phyloP scores from a whole-genome alignment of 805 yeast species.

The Candida xiaguanensis region DNA sequence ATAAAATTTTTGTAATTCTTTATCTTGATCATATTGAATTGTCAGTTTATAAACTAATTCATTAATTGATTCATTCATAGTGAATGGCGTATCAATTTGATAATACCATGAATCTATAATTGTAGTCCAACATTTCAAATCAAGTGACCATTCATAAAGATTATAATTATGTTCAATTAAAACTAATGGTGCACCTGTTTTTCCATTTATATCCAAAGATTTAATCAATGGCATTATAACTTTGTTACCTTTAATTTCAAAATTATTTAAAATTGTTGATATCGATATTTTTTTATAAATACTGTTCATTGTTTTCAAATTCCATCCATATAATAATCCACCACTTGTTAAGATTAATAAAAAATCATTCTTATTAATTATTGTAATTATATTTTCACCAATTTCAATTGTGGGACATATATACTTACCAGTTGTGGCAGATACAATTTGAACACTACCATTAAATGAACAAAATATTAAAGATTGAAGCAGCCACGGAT shows the following conservation, averaged over 20 bases:
- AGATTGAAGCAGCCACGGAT: constrained; percentile 32
- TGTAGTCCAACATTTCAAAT: constrained; percentile 45
- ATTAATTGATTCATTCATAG: background rate
- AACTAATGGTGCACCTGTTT: constrained; percentile 42
- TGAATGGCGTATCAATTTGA: constrained; percentile 1
- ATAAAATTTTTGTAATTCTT: constrained; percentile 1
- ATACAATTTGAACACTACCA: constrained; percentile 49
- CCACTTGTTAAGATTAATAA: constrained; percentile 46
- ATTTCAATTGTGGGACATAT: constrained; percentile 49
- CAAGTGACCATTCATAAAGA: constrained; percentile 40
- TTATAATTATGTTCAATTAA: constrained; percentile 30
- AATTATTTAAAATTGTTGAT: constrained; percentile 48
- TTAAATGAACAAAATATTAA: constrained; percentile 57
- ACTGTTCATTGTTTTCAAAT: constrained; percentile 30
- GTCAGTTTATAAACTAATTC: constrained; percentile 5
- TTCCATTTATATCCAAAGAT: constrained; percentile 28
- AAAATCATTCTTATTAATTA: constrained; percentile 29
- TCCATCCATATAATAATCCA: constrained; percentile 53
- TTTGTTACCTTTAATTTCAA: constrained; percentile 12
- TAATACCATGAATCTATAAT: constrained; percentile 45
- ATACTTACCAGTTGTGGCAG: constrained; percentile 43
- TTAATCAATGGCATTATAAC: constrained; percentile 16
- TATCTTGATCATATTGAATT: constrained; percentile 6
- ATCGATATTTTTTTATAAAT: constrained; percentile 45
- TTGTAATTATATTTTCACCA: constrained; percentile 42